Conservation (phyloP, 495 filamentous ascomycete species). For the Penicillium parvum region DNA sequence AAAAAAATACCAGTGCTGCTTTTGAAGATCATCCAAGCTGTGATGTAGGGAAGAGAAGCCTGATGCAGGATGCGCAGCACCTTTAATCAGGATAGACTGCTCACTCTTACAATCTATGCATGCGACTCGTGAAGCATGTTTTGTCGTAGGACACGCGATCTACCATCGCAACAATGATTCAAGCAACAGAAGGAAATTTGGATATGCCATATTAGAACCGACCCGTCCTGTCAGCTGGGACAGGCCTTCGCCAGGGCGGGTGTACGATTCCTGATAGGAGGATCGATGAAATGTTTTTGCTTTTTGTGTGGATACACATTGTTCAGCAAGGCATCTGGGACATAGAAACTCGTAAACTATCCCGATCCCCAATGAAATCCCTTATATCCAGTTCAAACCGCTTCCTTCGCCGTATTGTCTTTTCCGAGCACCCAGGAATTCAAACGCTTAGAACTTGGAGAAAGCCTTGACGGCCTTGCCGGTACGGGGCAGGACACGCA, state of each 20-base stretch:
- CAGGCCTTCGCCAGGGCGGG: conserved; percentile 11
- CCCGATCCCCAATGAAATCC: conserved; percentile 41
- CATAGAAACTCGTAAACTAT: conserved; percentile 49
- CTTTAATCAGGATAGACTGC: too few species aligned
- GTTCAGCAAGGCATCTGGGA: conserved; percentile 47
- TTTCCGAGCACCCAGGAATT: conserved; percentile 34
- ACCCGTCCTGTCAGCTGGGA: conserved; percentile 8
- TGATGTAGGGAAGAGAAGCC: too few species aligned
- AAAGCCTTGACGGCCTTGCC: conserved; percentile 98
- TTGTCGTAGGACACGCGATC: too few species aligned
- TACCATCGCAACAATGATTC: conserved; percentile 1
- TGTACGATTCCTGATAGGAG: conserved; percentile 33
- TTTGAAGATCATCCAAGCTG: too few species aligned
- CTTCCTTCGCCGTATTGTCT: conserved; percentile 39
- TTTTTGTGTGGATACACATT: conserved; percentile 48
- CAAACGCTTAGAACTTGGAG: conserved; percentile 80
- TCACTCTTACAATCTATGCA: too few species aligned
- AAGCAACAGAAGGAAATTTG: conserved; percentile 12
- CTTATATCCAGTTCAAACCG: conserved; percentile 43
- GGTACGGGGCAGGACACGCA: conserved; percentile 92
- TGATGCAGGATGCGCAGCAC: too few species aligned
- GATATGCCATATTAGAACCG: conserved; percentile 19
- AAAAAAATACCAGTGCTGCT: too few species aligned
- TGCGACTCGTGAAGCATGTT: too few species aligned
- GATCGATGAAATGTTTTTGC: conserved; percentile 41